A percentile compares a stretch with the other conserved stretches of the same genome.
Evolutionary conservation across 495 filamentous ascomycete species (phyloP).

Genomic region (Chlorociboria aeruginascens): DNA sequence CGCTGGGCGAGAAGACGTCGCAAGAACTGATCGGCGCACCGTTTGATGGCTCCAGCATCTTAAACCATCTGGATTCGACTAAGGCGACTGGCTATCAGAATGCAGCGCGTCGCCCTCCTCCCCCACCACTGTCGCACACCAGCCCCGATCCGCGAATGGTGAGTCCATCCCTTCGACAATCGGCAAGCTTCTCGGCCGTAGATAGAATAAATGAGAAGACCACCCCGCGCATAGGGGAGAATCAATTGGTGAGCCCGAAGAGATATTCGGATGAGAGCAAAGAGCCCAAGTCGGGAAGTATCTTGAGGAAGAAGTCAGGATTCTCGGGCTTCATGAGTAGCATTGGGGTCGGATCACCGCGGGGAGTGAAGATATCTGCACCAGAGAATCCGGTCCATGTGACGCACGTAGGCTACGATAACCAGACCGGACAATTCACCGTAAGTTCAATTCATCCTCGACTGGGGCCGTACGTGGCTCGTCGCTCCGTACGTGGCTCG

Average conservation of each 20-base stretch:
- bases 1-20: conserved; percentile 49
- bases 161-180: conserved; percentile 60
- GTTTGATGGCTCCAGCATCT: conserved; percentile 56
- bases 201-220: conserved; percentile 40
- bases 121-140: conserved; percentile 42
- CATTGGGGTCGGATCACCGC: conserved; percentile 80
- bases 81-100: conserved; percentile 39
- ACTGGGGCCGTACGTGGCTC: no score
- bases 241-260: conserved; percentile 50
- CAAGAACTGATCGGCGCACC: conserved; percentile 62
- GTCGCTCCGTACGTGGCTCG: no score
- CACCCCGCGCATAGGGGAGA: conserved; percentile 40
- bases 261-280: conserved; percentile 77
- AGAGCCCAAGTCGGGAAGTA: conserved; percentile 38
- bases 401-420: conserved; percentile 96
- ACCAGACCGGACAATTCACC: conserved; percentile 92
- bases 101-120: conserved; percentile 35
- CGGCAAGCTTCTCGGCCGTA: conserved; percentile 62
- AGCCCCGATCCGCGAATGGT: conserved; percentile 42
- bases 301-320: conserved; percentile 73
- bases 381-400: conserved; percentile 97
- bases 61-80: conserved; percentile 56
- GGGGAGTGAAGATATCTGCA: conserved; percentile 83
- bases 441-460: conserved; percentile 39
- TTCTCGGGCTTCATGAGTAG: conserved; percentile 86